A percentile compares a stretch with the other conserved stretches of the same genome.
phyloP scores from a whole-genome alignment of 352 stramenopile genomes.

The Phytophthora chlamydospora region DNA sequence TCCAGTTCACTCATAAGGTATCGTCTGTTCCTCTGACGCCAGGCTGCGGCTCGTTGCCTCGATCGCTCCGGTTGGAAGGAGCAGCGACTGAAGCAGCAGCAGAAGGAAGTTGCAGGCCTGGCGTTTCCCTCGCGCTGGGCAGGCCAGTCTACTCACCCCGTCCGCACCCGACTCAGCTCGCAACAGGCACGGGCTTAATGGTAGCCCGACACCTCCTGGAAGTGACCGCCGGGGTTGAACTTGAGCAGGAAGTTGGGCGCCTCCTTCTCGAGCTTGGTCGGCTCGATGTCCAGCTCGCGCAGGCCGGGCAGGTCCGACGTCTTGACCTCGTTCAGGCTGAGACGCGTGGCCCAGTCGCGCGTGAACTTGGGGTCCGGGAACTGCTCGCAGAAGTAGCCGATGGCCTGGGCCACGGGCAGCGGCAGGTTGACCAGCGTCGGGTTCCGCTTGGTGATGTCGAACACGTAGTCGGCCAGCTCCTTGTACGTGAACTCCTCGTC shows the following conservation, averaged over 20 bases:
- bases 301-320: conserved; percentile 78
- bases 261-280: conserved; percentile 94
- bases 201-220: conserved; percentile 91
- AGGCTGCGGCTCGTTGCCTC: conserved; percentile 8
- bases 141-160: neutral
- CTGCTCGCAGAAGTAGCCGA: conserved; percentile 82
- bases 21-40: conserved; percentile 17
- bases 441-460: conserved; percentile 89
- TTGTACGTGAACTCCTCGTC: conserved; percentile 97
- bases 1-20: conserved; percentile 43
- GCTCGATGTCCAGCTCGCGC: conserved; percentile 86
- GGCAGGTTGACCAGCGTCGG: conserved; percentile 84
- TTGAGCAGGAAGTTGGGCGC: conserved; percentile 95
- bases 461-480: conserved; percentile 97
- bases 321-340: conserved; percentile 87
- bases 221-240: conserved; percentile 95
- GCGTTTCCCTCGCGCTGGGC: conserved; percentile 16
- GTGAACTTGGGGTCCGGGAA: conserved; percentile 89
- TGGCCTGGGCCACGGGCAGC: conserved; percentile 70
- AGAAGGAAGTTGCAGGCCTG: conserved; percentile 14
- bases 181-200: conserved; percentile 53
- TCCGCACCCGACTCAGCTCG: neutral
- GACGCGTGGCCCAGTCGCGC: conserved; percentile 72
- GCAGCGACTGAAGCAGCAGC: conserved; percentile 5
- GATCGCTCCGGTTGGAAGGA: conserved; percentile 11